These are phyloP conservation scores for Acacia melanoxylon DNA, from an alignment of 306 rosid species.

Conservation along the genomic window DNA sequence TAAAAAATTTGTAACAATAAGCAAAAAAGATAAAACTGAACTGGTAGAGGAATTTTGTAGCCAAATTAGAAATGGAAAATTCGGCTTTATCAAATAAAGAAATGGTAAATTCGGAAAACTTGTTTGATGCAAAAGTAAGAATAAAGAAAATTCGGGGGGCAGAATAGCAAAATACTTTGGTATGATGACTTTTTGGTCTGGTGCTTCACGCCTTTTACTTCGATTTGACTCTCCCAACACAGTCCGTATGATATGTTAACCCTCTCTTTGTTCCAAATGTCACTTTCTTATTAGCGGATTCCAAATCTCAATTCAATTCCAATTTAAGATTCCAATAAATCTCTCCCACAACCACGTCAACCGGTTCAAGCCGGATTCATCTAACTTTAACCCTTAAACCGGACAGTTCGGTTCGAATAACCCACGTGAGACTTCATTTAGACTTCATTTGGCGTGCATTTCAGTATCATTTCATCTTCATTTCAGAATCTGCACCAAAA, in stretches of 20 bases:
- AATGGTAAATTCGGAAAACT: neutral
- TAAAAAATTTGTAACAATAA: too few species aligned
- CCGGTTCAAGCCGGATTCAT: conserved; percentile 29
- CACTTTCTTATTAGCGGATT: conserved; percentile 27
- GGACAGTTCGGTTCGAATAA: conserved; percentile 33
- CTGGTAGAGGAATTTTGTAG: neutral
- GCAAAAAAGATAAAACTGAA: neutral
- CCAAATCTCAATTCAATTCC: conserved; percentile 24
- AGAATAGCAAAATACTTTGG: neutral
- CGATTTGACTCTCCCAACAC: conserved; percentile 29
- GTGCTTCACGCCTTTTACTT: conserved; percentile 11
- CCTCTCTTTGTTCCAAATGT: neutral
- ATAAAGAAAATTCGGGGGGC: neutral
- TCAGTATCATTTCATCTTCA: conserved; percentile 50
- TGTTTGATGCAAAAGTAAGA: neutral
- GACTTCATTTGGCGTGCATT: conserved; percentile 74
- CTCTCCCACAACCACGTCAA: conserved; percentile 25
- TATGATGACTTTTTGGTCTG: neutral
- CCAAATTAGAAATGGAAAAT: neutral
- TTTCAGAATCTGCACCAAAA: conserved; percentile 30
- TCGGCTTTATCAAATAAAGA: too few species aligned
- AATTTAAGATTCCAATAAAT: conserved; percentile 33
- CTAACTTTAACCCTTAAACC: conserved; percentile 7
- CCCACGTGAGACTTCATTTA: conserved; percentile 43
- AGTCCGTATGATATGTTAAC: neutral